Evolutionary conservation across 192 early-diverging fungal genomes (phyloP).

Genomic region (Coemansia sp.): DNA sequence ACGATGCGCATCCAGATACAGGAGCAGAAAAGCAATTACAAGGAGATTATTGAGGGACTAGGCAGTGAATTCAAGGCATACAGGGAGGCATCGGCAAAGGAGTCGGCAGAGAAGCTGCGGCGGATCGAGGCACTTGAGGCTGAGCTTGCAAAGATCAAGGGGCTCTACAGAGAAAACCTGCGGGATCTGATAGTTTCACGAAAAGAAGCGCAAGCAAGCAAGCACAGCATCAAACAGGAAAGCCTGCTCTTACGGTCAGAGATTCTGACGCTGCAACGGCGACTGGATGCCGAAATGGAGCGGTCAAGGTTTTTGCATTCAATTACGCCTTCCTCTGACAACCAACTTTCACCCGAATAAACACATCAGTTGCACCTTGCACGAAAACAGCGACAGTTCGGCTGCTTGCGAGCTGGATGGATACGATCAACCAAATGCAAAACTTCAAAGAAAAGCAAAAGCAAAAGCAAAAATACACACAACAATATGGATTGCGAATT

Average conservation of each 20-base stretch:
- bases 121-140: conserved; percentile 39
- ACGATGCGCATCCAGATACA: conserved; percentile 57
- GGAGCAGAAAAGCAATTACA: conserved; percentile 51
- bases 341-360: not conserved
- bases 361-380: no score
- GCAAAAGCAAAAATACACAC: no score
- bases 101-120: conserved; percentile 26
- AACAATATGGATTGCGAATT: not conserved
- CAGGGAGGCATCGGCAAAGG: conserved; percentile 22
- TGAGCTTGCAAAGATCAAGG: conserved; percentile 45
- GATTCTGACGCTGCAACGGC: conserved; percentile 50
- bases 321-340: conserved; percentile 15
- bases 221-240: conserved; percentile 54
- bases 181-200: conserved; percentile 49
- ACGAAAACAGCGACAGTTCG: no score
- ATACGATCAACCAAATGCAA: no score
- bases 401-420: no score
- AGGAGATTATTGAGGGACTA: conserved; percentile 52
- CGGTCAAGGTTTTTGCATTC: conserved; percentile 42
- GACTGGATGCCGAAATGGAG: conserved; percentile 57
- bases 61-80: conserved; percentile 37
- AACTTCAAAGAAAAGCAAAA: no score
- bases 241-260: conserved; percentile 51
- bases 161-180: conserved; percentile 49
- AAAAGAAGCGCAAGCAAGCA: conserved; percentile 43